Evolutionary conservation across 2,329 filamentous ascomycete species (phyloP).

Genomic region (Ophiostoma triangulosporum): DNA sequence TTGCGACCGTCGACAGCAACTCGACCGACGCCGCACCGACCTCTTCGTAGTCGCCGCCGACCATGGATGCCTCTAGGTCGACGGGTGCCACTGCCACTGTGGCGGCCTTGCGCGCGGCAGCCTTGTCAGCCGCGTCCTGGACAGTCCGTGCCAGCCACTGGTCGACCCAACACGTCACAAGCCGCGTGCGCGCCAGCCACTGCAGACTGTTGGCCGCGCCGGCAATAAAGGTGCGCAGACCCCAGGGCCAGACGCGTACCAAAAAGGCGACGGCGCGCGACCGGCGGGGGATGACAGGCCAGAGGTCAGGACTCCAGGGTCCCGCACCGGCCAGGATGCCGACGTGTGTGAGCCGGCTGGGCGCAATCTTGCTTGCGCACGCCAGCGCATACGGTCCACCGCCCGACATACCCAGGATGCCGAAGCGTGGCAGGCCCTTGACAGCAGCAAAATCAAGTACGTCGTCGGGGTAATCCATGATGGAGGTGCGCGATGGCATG

Average conservation of each 20-base stretch:
- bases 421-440: constrained; percentile 18
- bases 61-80: not conserved
- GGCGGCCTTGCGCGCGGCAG: not conserved
- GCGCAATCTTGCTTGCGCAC: constrained; percentile 16
- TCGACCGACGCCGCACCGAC: constrained; percentile 13
- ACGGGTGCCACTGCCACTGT: constrained; percentile 8
- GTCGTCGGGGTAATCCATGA: constrained; percentile 24
- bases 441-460: constrained; percentile 19
- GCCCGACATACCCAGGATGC: constrained; percentile 23
- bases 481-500: constrained; percentile 19
- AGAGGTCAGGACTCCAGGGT: constrained; percentile 21
- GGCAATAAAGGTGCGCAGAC: constrained; percentile 12
- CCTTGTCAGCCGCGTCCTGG: constrained; percentile 17
- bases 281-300: constrained; percentile 15
- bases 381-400: constrained; percentile 25
- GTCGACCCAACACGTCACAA: constrained; percentile 16
- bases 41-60: constrained; percentile 3
- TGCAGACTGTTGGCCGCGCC: constrained; percentile 14
- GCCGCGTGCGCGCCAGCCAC: constrained; percentile 13
- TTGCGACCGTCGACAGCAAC: constrained; percentile 13
- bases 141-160: constrained; percentile 29
- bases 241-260: constrained; percentile 16
- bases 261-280: constrained; percentile 14
- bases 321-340: constrained; percentile 24
- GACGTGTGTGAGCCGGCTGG: constrained; percentile 20